phyloP scores from a whole-genome alignment of 306 rosid species.

The Arachis hypogaea region DNA sequence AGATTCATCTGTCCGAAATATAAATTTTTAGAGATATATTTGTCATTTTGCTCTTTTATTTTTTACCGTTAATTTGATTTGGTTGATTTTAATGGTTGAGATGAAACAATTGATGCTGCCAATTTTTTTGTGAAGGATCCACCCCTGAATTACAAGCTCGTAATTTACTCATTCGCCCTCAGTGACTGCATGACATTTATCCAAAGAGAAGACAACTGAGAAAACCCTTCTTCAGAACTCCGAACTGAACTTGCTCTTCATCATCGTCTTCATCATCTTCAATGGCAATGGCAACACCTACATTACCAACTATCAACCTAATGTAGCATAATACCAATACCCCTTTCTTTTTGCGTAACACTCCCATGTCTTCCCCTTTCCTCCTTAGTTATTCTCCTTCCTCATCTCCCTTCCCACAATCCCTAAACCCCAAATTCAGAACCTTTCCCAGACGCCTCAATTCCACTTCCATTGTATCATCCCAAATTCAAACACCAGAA shows the following conservation, averaged over 20 bases:
- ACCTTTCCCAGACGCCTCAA: conserved; percentile 34
- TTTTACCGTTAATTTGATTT: too few relatives aligned
- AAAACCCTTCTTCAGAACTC: not conserved
- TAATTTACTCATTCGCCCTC: not conserved
- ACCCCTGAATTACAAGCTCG: too few relatives aligned
- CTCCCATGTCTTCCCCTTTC: conserved; percentile 63
- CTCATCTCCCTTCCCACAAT: conserved; percentile 36
- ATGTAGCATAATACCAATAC: conserved; percentile 29
- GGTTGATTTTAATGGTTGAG: too few relatives aligned
- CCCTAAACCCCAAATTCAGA: conserved; percentile 42
- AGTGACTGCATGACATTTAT: not conserved
- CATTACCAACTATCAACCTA: not conserved
- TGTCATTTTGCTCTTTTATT: too few relatives aligned
- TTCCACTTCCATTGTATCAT: conserved; percentile 49
- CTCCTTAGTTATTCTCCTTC: conserved; percentile 45
- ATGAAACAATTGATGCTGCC: too few relatives aligned
- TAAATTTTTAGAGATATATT: too few relatives aligned
- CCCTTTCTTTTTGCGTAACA: not conserved
- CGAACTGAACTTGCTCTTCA: not conserved
- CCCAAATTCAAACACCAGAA: conserved; percentile 48
- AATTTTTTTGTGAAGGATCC: too few relatives aligned
- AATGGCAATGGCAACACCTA: conserved; percentile 25
- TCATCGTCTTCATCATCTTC: not conserved
- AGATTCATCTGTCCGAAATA: too few relatives aligned
- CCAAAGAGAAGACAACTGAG: not conserved